Evolutionary conservation across 2,329 filamentous ascomycete species (phyloP).

Genomic region (Ascochyta fabae): DNA sequence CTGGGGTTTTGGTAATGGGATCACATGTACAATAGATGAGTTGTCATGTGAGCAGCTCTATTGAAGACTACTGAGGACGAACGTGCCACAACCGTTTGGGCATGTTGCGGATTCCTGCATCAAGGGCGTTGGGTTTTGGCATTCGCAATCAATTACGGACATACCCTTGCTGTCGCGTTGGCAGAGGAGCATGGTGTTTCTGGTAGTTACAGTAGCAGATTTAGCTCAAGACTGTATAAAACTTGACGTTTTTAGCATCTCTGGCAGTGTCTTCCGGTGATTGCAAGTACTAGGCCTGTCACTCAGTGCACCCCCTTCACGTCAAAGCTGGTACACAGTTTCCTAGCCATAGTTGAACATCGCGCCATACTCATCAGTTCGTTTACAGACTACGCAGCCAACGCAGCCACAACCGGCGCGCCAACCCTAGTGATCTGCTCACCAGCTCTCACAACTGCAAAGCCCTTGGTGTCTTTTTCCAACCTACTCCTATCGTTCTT

Average conservation of each 20-base stretch:
- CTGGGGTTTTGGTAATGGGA: no score
- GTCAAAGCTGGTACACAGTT: background rate
- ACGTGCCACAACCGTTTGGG: background rate
- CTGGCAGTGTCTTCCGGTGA: no score
- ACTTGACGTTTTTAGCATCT: no score
- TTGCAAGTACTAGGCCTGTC: no score
- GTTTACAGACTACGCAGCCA: conserved; percentile 67
- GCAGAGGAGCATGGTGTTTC: background rate
- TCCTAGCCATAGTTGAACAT: no score
- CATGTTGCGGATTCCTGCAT: background rate
- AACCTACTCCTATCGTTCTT: conserved; percentile 50
- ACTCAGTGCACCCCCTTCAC: no score
- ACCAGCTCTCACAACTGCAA: conserved; percentile 80
- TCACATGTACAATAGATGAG: no score
- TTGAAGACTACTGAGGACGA: no score
- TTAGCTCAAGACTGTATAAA: background rate
- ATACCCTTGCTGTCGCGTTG: background rate
- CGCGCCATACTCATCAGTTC: background rate
- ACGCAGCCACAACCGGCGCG: conserved; percentile 77
- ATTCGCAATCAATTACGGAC: background rate
- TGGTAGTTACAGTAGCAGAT: background rate
- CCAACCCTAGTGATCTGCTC: conserved; percentile 80
- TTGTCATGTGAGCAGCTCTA: no score
- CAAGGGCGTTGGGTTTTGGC: background rate
- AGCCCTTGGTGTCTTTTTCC: conserved; percentile 76